Evolutionary conservation across 108 stramenopile species (phyloP).

Genomic region (Cyclotella choctawhatcheeana): DNA sequence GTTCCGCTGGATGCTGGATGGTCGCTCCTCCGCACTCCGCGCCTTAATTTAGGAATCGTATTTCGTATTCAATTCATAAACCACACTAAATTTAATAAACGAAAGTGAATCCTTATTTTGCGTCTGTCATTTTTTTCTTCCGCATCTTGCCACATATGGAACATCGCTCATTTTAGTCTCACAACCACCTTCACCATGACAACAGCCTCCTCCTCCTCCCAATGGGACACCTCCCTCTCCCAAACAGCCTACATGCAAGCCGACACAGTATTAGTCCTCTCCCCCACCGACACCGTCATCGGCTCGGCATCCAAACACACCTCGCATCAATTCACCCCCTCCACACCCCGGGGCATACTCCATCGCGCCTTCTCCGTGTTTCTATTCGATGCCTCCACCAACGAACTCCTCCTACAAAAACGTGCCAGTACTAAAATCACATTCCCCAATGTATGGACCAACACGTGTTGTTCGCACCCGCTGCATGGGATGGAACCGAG

Average conservation of each 20-base stretch:
- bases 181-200: too few relatives aligned
- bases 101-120: too few relatives aligned
- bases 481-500: slow-evolving; percentile 86
- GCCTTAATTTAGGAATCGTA: too few relatives aligned
- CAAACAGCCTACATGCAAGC: slow-evolving; percentile 85
- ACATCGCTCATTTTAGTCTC: too few relatives aligned
- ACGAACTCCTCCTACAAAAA: slow-evolving; percentile 93
- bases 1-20: too few relatives aligned
- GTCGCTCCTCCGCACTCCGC: too few relatives aligned
- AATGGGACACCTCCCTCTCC: slow-evolving; percentile 78
- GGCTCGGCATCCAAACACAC: slow-evolving; percentile 72
- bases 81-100: too few relatives aligned
- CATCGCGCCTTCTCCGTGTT: slow-evolving; percentile 99
- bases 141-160: too few relatives aligned
- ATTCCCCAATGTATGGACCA: slow-evolving; percentile 99
- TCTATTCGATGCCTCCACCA: slow-evolving; percentile 90
- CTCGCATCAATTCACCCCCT: slow-evolving; percentile 71
- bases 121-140: too few relatives aligned
- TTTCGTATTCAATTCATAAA: too few relatives aligned
- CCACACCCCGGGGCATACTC: slow-evolving; percentile 80
- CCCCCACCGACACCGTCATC: slow-evolving; percentile 79
- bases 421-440: slow-evolving; percentile 96
- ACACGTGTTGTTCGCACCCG: slow-evolving; percentile 99
- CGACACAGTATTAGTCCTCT: slow-evolving; percentile 87
- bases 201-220: too few relatives aligned